Evolutionary conservation across 2,329 filamentous ascomycete genomes (phyloP), one percentile per base, ranked within the genome.

Genomic region (Grosmannia penicillata): DNA sequence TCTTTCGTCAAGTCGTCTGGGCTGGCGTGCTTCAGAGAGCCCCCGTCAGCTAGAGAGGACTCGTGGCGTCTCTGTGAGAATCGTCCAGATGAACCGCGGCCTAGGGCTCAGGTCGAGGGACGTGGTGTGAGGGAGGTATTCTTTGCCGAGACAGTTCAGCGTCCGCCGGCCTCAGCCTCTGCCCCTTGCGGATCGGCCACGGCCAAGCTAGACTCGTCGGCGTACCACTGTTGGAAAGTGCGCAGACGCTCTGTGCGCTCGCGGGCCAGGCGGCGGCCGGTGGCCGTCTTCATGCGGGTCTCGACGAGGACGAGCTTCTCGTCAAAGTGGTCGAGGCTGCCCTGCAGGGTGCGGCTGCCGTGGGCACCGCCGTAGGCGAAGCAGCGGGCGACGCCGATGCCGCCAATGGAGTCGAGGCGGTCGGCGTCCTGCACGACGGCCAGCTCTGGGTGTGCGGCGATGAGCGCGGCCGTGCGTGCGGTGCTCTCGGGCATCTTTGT

Each of bases 391-490:
- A 94, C 78, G 1, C 89, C 89, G 23, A 95, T 72, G 0, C 82
- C 84, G 1, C 87, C 89, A 36, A 95, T 77, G 4, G 86, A 82
- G 59, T 96, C 89, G n/a, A 96, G 64, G 7, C 87, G 69, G 61
- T 95, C 89, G 4, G 87, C 87, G 56, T 95, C 89, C 59, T 95
- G 87, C 24, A 95, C 85, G 34, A 93, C 72, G 0, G 75, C 86
- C 25, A 91, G 62, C 56, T 91, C 84, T 1, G 83, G 83, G 53
- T 82, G 64, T 23, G 59, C 52, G 6, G 53, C 54, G n/a, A 93
- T 63, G n/a, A 87, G 63, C 2, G 60, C 56, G n/a, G 56, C 57
- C 8, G 84, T 75, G 11, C 60, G 58, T 6, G 57, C 59, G 1
- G 78, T 78, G 51, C 86, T 66, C 49, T 70, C 72, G 1, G 79